phyloP scores from a whole-genome alignment of 2,329 filamentous ascomycete genomes.

The Colletotrichum sansevieriae region DNA sequence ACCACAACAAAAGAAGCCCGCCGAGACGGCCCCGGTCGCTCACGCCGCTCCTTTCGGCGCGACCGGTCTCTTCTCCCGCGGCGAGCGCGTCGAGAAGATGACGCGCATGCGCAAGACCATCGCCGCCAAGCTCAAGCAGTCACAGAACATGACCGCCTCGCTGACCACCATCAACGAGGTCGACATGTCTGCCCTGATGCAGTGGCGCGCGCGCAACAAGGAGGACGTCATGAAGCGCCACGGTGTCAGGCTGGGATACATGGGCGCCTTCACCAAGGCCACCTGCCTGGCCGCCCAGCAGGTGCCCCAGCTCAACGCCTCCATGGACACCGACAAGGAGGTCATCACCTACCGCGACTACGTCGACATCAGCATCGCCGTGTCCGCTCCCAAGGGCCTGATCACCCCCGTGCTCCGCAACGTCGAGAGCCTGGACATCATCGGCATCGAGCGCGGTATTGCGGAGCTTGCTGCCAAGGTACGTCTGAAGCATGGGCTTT shows the following conservation, averaged over 20 bases:
- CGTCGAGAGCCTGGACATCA: slow-evolving; percentile 62
- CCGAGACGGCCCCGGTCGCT: slow-evolving; percentile 11
- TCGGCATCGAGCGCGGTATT: slow-evolving; percentile 66
- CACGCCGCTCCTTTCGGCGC: slow-evolving; percentile 26
- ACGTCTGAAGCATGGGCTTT: slow-evolving; percentile 53
- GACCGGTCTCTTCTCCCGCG: slow-evolving; percentile 33
- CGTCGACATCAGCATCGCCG: slow-evolving; percentile 80
- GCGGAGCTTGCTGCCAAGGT: slow-evolving; percentile 74
- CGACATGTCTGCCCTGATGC: slow-evolving; percentile 74
- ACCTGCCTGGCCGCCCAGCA: slow-evolving; percentile 75
- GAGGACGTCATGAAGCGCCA: slow-evolving; percentile 49
- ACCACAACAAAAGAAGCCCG: slow-evolving; percentile 20
- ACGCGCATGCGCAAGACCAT: slow-evolving; percentile 82
- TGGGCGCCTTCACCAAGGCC: slow-evolving; percentile 82
- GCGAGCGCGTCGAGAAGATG: slow-evolving; percentile 51
- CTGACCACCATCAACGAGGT: slow-evolving; percentile 69
- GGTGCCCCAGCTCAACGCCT: slow-evolving; percentile 79
- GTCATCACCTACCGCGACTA: slow-evolving; percentile 71
- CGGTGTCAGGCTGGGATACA: slow-evolving; percentile 70
- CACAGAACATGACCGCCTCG: slow-evolving; percentile 76
- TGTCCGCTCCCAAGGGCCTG: slow-evolving; percentile 77
- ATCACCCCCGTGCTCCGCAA: slow-evolving; percentile 83
- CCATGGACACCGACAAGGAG: slow-evolving; percentile 67
- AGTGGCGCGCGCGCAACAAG: slow-evolving; percentile 75
- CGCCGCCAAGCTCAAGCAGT: slow-evolving; percentile 75